Percentiles rank a stretch among this genome's conserved stretches.
Conservation (phyloP, 441 rosid species). For the Pelargonium citronellum region DNA sequence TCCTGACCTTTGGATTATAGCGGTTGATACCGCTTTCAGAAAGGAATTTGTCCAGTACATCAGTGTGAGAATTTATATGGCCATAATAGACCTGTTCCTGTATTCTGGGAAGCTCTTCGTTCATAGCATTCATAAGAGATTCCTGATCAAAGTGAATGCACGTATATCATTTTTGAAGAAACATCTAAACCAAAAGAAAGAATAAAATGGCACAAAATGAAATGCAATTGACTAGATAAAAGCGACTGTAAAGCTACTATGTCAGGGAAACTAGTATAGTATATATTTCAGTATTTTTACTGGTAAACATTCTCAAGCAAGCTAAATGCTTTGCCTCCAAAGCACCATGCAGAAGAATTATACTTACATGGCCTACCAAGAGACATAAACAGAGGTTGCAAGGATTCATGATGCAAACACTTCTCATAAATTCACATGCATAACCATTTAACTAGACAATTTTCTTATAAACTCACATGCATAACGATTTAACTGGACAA, state of each 20-base stretch:
- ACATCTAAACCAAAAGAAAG: constrained; percentile 2
- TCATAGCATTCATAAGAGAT: constrained; percentile 86
- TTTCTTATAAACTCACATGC: neutral
- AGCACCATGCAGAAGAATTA: neutral
- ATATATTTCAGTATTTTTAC: neutral
- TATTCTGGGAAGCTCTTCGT: constrained; percentile 89
- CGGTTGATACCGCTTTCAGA: constrained; percentile 86
- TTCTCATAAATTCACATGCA: neutral
- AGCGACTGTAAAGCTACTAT: constrained; percentile 9
- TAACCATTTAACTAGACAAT: neutral
- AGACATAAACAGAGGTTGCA: neutral
- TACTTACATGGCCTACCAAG: neutral
- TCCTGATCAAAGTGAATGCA: constrained; percentile 46
- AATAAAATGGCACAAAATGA: constrained; percentile 5
- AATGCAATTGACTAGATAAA: neutral
- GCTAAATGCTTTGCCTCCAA: neutral
- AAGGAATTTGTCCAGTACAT: constrained; percentile 80
- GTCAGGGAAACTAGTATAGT: neutral
- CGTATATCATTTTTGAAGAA: constrained; percentile 13
- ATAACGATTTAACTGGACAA: neutral
- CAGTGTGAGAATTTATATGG: constrained; percentile 71
- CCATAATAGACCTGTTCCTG: constrained; percentile 98
- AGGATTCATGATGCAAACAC: neutral
- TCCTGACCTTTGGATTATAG: constrained; percentile 76
- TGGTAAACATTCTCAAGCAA: neutral